Conservation (phyloP, 208 protist genomes). For the Leishmania gerbilli region DNA sequence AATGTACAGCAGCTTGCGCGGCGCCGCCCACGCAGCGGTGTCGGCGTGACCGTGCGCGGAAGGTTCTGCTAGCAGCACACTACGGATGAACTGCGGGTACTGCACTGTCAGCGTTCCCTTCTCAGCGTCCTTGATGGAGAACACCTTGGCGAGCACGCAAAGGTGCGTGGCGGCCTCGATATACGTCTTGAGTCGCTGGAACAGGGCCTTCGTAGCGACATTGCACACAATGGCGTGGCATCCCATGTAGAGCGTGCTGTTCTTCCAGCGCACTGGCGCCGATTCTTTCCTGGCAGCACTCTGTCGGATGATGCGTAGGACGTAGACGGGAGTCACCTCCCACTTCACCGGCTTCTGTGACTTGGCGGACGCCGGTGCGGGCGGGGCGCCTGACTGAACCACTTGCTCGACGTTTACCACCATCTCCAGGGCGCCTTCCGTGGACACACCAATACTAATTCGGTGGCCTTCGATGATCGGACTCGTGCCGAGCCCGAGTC, state of each 20-base stretch:
- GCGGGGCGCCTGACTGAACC: background rate
- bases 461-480: conserved; percentile 38
- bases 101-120: conserved; percentile 32
- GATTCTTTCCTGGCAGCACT: conserved; percentile 21
- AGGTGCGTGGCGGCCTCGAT: conserved; percentile 64
- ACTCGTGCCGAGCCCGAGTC: conserved; percentile 57
- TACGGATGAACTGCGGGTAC: conserved; percentile 60
- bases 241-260: conserved; percentile 46
- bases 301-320: conserved; percentile 42
- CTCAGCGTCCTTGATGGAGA: conserved; percentile 28
- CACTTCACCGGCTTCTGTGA: conserved; percentile 11
- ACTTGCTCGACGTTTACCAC: conserved; percentile 28
- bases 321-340: conserved; percentile 34
- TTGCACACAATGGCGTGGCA: conserved; percentile 35
- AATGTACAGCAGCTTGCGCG: conserved; percentile 42
- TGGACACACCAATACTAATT: conserved; percentile 31
- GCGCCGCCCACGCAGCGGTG: background rate
- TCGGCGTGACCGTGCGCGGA: background rate
- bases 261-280: conserved; percentile 31
- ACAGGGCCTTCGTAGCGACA: conserved; percentile 30
- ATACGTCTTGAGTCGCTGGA: conserved; percentile 56
- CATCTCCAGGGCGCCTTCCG: conserved; percentile 11
- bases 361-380: background rate
- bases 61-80: conserved; percentile 32
- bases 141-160: conserved; percentile 51